Base-by-base conservation (phyloP, 768 basidiomycete species). In the Lentinula edodes region DNA sequence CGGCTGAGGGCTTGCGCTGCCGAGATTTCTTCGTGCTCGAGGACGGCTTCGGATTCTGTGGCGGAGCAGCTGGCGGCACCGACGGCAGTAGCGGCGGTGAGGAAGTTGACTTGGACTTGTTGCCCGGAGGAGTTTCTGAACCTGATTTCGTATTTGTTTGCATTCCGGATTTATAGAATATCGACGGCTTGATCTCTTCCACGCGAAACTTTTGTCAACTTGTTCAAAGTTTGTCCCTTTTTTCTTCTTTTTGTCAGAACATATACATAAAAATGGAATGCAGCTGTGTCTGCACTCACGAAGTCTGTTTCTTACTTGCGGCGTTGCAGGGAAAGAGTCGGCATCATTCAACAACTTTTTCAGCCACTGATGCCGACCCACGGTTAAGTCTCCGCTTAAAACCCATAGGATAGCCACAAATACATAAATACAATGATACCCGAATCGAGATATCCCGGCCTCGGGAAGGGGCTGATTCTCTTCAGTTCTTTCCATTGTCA, bases 71-170 rank as follows among this genome's bases (percentile, higher is more conserved):
- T 63, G 70, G 76, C 78, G 78, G 78, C 79, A 78, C 67, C 75
- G 76, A 76, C 34, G 45, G 63, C 54, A 57, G 62, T 42, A 48
- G 51, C 55, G 71, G 63, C 70, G 70, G 70, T 36, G 51, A 32
- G n/a, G 51, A 52, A 52, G 51, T 34, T 34, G 20, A 32, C 70
- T 73, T 72, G 76, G 72, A 69, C 41, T 56, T 58, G 9, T 80
- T 77, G 65, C 74, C 78, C 75, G 78, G 77, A 73, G 83, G 78
- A 70, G 78, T 74, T 73, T 78, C 74, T 81, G 83, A 82, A 69
- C 76, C 32, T 58, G 57, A 42, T 45, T 64, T 64, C 67, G 62
- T 56, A 39, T 56, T 56, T 56, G 69, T 68, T 65, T 66, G 63
- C 64, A 61, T 68, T 61, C 46, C 46, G 46, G 46, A 48, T 48